Percentiles rank a stretch among this genome's conserved stretches.
Evolutionary conservation across 257 asterid species (phyloP).

Genomic region (Pogostemon cablin): DNA sequence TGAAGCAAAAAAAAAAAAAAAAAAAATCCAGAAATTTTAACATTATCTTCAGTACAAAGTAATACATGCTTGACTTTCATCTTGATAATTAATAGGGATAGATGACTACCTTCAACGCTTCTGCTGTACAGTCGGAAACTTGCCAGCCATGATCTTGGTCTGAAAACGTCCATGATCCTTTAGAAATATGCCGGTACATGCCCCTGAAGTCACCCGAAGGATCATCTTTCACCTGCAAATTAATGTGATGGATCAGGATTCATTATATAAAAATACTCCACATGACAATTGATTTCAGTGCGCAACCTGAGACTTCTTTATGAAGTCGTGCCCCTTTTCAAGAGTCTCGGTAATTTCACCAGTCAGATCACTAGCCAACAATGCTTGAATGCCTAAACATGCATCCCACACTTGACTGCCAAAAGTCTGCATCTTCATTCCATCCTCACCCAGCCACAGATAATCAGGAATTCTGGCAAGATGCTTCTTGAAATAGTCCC

Average conservation of each 20-base stretch:
- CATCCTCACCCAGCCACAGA: conserved; percentile 4
- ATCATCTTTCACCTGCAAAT: conserved; percentile 47
- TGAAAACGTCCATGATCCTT: no score
- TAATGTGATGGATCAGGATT: background rate
- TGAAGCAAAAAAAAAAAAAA: background rate
- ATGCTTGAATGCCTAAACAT: conserved; percentile 62
- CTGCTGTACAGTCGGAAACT: conserved; percentile 35
- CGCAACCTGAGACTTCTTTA: conserved; percentile 66
- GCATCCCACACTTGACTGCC: conserved; percentile 79
- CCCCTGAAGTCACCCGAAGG: no score
- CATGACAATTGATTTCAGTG: no score
- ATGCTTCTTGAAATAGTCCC: conserved; percentile 52
- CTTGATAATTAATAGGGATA: no score
- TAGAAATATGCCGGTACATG: no score
- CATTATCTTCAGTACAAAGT: no score
- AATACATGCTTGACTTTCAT: no score
- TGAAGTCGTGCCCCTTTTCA: conserved; percentile 56
- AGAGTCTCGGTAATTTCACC: conserved; percentile 56
- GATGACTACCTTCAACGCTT: conserved; percentile 47
- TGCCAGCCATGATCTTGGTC: no score
- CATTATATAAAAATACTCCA: no score
- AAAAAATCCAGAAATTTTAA: no score
- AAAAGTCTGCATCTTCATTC: conserved; percentile 51
- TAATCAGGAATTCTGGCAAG: conserved; percentile 1
- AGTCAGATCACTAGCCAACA: conserved; percentile 50